Base-by-base conservation (phyloP, 768 basidiomycete genomes). In the Saitozyma podzolica region DNA sequence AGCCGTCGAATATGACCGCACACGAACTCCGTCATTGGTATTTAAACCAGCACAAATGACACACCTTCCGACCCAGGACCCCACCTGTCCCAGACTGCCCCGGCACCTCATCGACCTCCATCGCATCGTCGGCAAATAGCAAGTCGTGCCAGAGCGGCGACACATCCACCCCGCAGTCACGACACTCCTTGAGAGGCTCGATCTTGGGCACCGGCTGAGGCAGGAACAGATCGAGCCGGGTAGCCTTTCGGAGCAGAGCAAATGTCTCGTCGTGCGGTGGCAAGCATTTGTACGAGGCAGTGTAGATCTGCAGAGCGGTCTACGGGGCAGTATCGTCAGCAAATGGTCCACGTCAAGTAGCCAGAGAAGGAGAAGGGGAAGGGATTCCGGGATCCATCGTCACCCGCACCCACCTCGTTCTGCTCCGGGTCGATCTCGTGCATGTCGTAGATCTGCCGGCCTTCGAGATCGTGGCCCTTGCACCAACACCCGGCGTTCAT, bases 281-380 rank as follows among this genome's bases (percentile, higher is more conserved):
- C 8, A 88, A 87, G 70, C 88, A 88, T 78, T 98, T 98, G 83
- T 92, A 94, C 10, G 85, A 84, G 63, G 85, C 85, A 57, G 88
- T 88, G 77, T 90, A 98, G 11, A 90, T 86, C 80, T 96, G 92
- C 17, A 97, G 84, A 0, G 92, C 90, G 9, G 91, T 92, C 93
- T 96, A 39, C 9, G 14, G n/a, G 8, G 39, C 56, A 29, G 29
- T 29, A 29, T 29, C 29, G n/a, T 50, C n/a, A 40, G 48, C 48
- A 40, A 41, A 37, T 16, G 2, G 14, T 11, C 9, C 40, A 3
- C 17, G 16, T 54, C 17, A 20, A 37, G 51, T 19, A 56, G 56
- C 51, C 37, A 17, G 9, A 11, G 17, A 11, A 17, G 47, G 47
- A 3, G 47, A 48, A 48, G 29, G 29, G 14, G 9, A n/a, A 10